A percentile compares a stretch with the other conserved stretches of the same genome.
phyloP scores from a whole-genome alignment of 2,329 filamentous ascomycete species.

The Aschersonia sp. region DNA sequence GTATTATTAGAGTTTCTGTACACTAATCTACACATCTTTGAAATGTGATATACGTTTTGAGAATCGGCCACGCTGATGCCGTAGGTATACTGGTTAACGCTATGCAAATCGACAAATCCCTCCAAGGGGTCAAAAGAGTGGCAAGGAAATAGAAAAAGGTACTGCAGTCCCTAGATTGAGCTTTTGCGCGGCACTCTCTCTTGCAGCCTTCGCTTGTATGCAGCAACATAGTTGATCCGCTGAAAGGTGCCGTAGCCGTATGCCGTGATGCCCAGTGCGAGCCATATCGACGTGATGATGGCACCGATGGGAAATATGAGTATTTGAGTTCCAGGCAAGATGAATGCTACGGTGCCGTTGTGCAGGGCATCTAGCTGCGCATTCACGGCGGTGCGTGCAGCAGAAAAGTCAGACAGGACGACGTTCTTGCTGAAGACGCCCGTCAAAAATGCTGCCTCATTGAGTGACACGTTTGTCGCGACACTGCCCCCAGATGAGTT shows the following conservation, averaged over 20 bases:
- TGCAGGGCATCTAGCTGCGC: constrained; percentile 26
- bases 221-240: constrained; percentile 50
- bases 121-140: neutral
- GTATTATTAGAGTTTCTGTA: neutral
- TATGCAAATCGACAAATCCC: neutral
- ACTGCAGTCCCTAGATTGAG: neutral
- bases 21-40: neutral
- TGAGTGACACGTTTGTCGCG: constrained; percentile 50
- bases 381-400: constrained; percentile 35
- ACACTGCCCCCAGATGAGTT: constrained; percentile 35
- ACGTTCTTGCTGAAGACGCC: constrained; percentile 52
- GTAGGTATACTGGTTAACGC: neutral
- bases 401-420: constrained; percentile 33
- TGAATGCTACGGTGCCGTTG: constrained; percentile 46
- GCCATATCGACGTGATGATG: constrained; percentile 51
- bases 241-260: constrained; percentile 53
- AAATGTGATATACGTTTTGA: neutral
- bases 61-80: neutral
- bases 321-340: constrained; percentile 54
- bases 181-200: neutral
- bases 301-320: constrained; percentile 57
- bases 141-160: neutral
- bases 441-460: constrained; percentile 57
- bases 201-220: constrained; percentile 32
- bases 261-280: constrained; percentile 37